Percentiles rank a stretch among this genome's conserved stretches.
phyloP scores from a whole-genome alignment of 208 protist species.

The Eutreptiella sp. region DNA sequence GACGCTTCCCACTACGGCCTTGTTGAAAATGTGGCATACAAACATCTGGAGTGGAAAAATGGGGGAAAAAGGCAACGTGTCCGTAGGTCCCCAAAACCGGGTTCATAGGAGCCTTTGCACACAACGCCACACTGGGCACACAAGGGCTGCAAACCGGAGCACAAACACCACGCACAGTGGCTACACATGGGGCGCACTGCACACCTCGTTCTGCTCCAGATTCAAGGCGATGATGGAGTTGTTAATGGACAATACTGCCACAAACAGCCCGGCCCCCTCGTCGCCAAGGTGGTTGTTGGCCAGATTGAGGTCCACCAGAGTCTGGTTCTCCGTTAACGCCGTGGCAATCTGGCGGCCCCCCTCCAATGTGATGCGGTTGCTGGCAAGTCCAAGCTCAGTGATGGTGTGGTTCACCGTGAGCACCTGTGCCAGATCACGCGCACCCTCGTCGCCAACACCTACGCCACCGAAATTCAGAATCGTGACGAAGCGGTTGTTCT shows the following conservation, averaged over 20 bases:
- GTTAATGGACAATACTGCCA: slow-evolving; percentile 54
- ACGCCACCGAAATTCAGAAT: slow-evolving; percentile 68
- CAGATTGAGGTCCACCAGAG: slow-evolving; percentile 62
- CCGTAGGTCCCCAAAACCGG: no score
- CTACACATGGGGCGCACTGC: neutral
- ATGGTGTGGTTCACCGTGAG: slow-evolving; percentile 59
- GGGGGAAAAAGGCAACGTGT: no score
- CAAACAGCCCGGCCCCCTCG: slow-evolving; percentile 46
- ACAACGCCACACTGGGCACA: no score
- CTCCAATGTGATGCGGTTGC: slow-evolving; percentile 62
- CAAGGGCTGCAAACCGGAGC: neutral
- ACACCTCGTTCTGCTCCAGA: slow-evolving; percentile 57
- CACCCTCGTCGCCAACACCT: slow-evolving; percentile 52
- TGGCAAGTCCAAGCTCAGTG: slow-evolving; percentile 59
- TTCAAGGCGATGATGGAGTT: slow-evolving; percentile 54
- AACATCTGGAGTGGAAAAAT: no score
- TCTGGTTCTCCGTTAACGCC: slow-evolving; percentile 43
- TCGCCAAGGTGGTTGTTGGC: slow-evolving; percentile 69
- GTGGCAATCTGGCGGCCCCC: slow-evolving; percentile 56
- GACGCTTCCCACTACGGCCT: no score
- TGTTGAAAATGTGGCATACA: no score
- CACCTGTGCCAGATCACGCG: slow-evolving; percentile 47
- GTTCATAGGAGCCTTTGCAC: no score
- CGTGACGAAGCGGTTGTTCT: slow-evolving; percentile 47
- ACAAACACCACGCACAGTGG: neutral